These are phyloP conservation scores for Alternaria hordeiaustralica DNA, from an alignment of 2,329 filamentous ascomycete genomes.

Conservation along the genomic window DNA sequence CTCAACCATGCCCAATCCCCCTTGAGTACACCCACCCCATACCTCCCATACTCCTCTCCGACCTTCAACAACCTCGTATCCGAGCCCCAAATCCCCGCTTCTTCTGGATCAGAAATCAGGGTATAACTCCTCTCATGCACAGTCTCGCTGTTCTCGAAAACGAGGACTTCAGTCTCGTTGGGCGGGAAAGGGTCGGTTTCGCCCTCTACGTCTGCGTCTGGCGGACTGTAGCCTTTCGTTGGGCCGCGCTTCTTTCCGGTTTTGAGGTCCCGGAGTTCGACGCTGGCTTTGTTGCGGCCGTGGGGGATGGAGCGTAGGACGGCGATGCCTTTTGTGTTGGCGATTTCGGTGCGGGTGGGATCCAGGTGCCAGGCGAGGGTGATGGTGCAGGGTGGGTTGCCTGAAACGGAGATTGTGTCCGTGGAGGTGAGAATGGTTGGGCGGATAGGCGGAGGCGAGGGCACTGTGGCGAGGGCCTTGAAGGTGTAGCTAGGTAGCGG, in stretches of 20 bases:
- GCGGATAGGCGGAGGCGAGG: background rate
- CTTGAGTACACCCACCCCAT: background rate
- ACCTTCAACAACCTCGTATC: background rate
- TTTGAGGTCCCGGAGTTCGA: background rate
- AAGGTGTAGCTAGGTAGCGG: background rate
- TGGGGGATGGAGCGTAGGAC: background rate
- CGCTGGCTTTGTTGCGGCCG: background rate
- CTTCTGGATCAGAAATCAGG: background rate
- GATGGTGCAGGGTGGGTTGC: background rate
- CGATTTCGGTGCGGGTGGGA: too few species aligned
- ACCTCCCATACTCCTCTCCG: background rate
- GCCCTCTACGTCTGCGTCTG: background rate
- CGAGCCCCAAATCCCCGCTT: background rate
- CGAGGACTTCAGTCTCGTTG: background rate
- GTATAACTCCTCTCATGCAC: background rate
- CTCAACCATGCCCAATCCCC: background rate
- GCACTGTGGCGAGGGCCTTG: background rate
- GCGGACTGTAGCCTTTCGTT: background rate
- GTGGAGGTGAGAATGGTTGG: accelerated
- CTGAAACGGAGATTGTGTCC: background rate
- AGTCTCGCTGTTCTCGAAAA: background rate
- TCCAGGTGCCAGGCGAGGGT: background rate
- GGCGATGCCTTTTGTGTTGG: background rate
- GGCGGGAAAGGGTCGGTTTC: background rate
- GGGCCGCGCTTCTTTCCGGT: background rate